Conservation (phyloP, 1,139 yeast species). For the Yamadazyma blattariae region DNA sequence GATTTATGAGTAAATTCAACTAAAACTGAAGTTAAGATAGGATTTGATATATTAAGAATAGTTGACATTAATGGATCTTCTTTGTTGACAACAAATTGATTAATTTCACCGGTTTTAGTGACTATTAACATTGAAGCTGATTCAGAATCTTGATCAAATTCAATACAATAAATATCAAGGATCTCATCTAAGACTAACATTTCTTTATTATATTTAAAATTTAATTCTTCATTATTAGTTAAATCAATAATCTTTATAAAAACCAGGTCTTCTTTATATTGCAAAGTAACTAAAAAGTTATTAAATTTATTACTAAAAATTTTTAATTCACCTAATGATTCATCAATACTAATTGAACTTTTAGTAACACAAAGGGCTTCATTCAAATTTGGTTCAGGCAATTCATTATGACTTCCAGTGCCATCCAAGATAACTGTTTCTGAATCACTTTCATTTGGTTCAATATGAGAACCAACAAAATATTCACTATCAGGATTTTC, state of each 20-base stretch:
- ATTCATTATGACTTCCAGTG: conserved; percentile 8
- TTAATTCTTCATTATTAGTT: not conserved
- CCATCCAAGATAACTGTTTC: conserved; percentile 25
- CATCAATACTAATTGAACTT: not conserved
- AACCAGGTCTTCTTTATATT: conserved; percentile 4
- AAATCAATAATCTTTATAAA: conserved; percentile 8
- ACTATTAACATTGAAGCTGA: conserved; percentile 11
- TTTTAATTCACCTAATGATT: not conserved
- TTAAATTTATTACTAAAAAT: conserved; percentile 10
- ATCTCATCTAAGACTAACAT: conserved; percentile 7
- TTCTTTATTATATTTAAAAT: conserved; percentile 2
- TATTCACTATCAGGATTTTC: conserved; percentile 1
- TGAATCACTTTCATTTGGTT: conserved; percentile 20
- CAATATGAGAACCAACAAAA: not conserved
- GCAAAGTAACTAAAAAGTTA: conserved; percentile 5
- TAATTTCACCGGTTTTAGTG: conserved; percentile 10
- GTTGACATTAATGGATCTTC: conserved; percentile 12
- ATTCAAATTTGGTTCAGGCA: conserved; percentile 8
- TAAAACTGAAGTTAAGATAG: conserved; percentile 11
- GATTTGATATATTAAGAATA: conserved; percentile 1
- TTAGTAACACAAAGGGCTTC: not conserved
- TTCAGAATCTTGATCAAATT: conserved; percentile 5
- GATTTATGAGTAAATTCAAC: conserved; percentile 16
- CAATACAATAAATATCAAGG: conserved; percentile 11
- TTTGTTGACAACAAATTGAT: conserved; percentile 11